Base-by-base conservation (phyloP, 805 yeast genomes). In the Starmerella asiatica region DNA sequence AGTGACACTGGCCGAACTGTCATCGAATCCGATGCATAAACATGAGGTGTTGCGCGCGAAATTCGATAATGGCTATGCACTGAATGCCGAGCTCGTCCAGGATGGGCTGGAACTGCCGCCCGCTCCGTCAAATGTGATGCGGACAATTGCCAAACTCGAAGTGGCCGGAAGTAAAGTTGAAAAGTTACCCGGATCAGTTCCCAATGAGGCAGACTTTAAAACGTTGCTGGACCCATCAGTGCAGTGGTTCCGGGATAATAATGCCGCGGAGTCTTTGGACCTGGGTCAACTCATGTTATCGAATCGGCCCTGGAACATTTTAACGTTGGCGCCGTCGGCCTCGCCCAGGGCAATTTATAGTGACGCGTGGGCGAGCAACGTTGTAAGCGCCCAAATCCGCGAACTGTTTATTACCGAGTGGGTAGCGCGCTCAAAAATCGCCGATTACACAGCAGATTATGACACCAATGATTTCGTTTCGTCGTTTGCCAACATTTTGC, bases 361-460 rank as follows among this genome's bases (percentile, higher is more conserved):
- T 23, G 56, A 52, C 16, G 40, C 46, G 8, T 63, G 68, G 68
- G 42, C 60, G 1, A 51, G 58, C 21, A 39, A 52, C 1, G 47
- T 55, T 1, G 65, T 63, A 2, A 58, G 65, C 8, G 39, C 56
- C 3, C 67, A 63, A 43, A 46, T 61, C 12, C 53, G 67, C 14
- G 56, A 53, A 27, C 49, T 57, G 50, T 57, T 52, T 33, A 42
- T 64, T 21, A 50, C 59, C 6, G 67, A 63, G 37, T 62, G 67
- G 67, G 55, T 58, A 4, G 49, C 51, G 27, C 55, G 61, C 27
- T 44, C 55, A 7, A 41, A 52, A 5, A 40, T 51, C 12, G 37
- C 29, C 3, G 64, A 63, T 42, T 63, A 51, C 46, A 60, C 66
- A 11, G 62, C 64, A 19, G 68, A 63, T 39, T 63, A 60, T 44